These are phyloP conservation scores for Neurospora cerealis DNA, from an alignment of 495 filamentous ascomycete genomes.

Conservation along the genomic window DNA sequence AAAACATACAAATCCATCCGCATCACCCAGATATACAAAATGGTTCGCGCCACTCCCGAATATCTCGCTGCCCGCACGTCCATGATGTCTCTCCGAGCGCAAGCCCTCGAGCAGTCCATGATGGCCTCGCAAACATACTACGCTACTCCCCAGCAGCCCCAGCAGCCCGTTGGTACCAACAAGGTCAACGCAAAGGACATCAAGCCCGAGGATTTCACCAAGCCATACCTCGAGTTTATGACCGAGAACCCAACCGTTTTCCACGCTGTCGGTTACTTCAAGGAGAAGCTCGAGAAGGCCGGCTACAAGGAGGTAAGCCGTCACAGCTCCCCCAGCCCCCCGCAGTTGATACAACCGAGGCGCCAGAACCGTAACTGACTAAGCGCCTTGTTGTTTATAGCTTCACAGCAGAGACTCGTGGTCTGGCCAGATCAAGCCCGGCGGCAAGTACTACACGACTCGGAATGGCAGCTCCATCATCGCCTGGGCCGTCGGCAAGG, in stretches of 20 bases:
- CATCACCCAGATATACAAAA: conserved; percentile 6
- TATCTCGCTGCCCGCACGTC: conserved; percentile 30
- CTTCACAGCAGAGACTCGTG: conserved; percentile 73
- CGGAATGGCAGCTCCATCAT: conserved; percentile 82
- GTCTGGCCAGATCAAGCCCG: conserved; percentile 60
- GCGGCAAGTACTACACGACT: conserved; percentile 81
- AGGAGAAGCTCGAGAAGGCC: conserved; percentile 53
- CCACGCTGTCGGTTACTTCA: conserved; percentile 71
- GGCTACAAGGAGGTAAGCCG: conserved; percentile 56
- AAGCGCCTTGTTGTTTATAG: conserved; percentile 13
- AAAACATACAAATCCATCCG: background rate
- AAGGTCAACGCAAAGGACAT: conserved; percentile 24
- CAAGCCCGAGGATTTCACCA: conserved; percentile 54
- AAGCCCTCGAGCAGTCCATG: conserved; percentile 16
- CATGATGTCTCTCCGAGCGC: conserved; percentile 28
- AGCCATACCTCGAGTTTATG: conserved; percentile 84
- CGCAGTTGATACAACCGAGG: background rate
- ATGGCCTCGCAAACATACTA: conserved; percentile 5
- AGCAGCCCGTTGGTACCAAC: background rate
- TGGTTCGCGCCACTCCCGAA: conserved; percentile 33
- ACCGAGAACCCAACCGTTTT: conserved; percentile 86
- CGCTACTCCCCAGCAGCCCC: background rate
- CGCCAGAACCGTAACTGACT: background rate
- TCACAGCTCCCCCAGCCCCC: background rate
- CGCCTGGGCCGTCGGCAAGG: conserved; percentile 73